Base-by-base conservation (phyloP, 805 yeast genomes). In the Cyberlindnera veronae region DNA sequence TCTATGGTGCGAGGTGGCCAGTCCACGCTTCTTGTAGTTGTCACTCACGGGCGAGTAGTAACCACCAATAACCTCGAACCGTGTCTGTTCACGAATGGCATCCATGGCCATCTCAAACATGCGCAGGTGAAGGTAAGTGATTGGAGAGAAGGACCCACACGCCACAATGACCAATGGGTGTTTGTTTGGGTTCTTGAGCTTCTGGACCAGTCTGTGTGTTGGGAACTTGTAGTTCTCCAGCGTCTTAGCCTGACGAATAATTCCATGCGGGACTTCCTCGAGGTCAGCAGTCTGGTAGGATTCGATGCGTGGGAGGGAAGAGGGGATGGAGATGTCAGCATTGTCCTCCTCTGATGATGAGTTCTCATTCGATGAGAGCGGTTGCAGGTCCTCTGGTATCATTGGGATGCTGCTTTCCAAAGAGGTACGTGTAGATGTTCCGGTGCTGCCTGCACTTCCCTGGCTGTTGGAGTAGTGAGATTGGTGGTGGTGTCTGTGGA, bases 81-180 rank as follows among this genome's bases (percentile, higher is more conserved):
- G 67, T 2, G 98, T 93, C 50, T 82, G 89, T 62, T 93, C 99
- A 33, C 86, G 69, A 36, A 93, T 84, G 8, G 95, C 79, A 61
- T 93, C 99, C 54, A 93, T 67, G 0, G 99, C 99, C 99, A 93
- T 93, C 66, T 93, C 99, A 62, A 93, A 93, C 98, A 93, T 93
- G 42, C 99, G 75, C 56, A 93, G 68, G 64, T 93, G 99, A 41
- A 93, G 69, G 63, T 93, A 93, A 0, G 99, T 93, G 39, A 93
- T 81, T 24, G 99, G 99, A 2, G 95, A 85, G 58, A 91, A 93
- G 3, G 96, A 88, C 8, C 99, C 99, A 65, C 99, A 93, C 1
- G 98, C 97, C 20, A 93, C 98, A 38, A 93, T 76, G 11, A 93
- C 97, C 49, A 93, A 70, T 1, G 99, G 99, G 50, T 79, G 73